These are phyloP conservation scores for Microdochium bolleyi DNA, from an alignment of 2,329 filamentous ascomycete species.

Conservation along the genomic window DNA sequence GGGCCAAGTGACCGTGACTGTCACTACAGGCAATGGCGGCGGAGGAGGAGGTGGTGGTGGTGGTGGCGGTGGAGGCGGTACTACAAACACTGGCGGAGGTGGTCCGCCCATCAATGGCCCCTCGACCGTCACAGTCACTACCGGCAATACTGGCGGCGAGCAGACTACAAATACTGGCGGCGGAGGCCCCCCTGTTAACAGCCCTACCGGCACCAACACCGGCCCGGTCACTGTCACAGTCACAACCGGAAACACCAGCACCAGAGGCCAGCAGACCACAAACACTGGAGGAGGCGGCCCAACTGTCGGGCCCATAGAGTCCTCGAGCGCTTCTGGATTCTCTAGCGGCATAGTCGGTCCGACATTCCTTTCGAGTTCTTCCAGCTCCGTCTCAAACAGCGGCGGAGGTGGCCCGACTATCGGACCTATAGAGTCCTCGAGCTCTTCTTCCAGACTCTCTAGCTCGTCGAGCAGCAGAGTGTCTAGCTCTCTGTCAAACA, in stretches of 20 bases:
- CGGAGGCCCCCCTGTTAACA: not conserved
- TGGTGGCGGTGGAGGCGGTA: too few species aligned
- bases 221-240: not conserved
- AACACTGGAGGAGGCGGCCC: not conserved
- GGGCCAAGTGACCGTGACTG: not conserved
- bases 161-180: not conserved
- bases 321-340: too few species aligned
- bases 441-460: not conserved
- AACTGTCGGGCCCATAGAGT: not conserved
- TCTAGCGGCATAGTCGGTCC: not conserved
- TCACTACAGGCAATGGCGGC: not conserved
- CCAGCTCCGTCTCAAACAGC: not conserved
- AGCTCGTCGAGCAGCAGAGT: not conserved
- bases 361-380: not conserved
- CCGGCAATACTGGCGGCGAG: too few species aligned
- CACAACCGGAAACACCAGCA: not conserved
- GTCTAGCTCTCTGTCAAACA: not conserved
- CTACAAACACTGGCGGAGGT: too few species aligned
- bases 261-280: not conserved
- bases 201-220: not conserved
- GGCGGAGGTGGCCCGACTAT: not conserved
- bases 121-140: too few species aligned
- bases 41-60: too few species aligned
- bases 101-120: too few species aligned
- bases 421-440: too few species aligned